Percentiles rank a stretch among this genome's conserved stretches.
phyloP scores from a whole-genome alignment of 2,329 filamentous ascomycete genomes.

The Talaromyces amestolkiae region DNA sequence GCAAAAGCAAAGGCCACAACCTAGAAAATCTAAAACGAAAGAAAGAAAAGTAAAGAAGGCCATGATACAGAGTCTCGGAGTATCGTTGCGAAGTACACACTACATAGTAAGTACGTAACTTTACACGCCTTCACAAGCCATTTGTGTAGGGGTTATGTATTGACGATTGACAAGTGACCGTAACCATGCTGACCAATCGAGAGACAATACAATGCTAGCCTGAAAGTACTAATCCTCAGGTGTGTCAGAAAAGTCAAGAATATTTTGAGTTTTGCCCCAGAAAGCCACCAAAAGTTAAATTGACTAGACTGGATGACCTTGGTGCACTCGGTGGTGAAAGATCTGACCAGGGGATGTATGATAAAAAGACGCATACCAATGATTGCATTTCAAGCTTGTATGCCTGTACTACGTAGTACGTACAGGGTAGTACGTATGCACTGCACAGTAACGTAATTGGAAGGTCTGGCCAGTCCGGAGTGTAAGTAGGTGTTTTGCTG shows the following conservation, averaged over 20 bases:
- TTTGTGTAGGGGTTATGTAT: background rate
- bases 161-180: background rate
- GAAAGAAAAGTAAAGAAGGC: background rate
- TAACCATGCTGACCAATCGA: too few species aligned
- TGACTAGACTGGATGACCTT: background rate
- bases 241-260: background rate
- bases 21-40: conserved; percentile 1
- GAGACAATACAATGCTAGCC: background rate
- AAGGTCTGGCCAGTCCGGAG: background rate
- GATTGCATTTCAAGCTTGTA: background rate
- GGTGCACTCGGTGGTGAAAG: background rate
- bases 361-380: background rate
- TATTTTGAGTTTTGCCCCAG: conserved; percentile 9
- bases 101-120: background rate
- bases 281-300: conserved; percentile 4
- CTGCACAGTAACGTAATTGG: background rate
- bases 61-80: background rate
- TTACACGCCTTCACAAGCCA: background rate
- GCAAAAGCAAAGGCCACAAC: conserved; percentile 11
- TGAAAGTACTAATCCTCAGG: background rate
- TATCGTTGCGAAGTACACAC: background rate
- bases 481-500: background rate
- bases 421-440: background rate
- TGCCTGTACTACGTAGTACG: background rate
- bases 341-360: background rate